Evolutionary conservation across 805 yeast species (phyloP).

Genomic region (Candida germanica): DNA sequence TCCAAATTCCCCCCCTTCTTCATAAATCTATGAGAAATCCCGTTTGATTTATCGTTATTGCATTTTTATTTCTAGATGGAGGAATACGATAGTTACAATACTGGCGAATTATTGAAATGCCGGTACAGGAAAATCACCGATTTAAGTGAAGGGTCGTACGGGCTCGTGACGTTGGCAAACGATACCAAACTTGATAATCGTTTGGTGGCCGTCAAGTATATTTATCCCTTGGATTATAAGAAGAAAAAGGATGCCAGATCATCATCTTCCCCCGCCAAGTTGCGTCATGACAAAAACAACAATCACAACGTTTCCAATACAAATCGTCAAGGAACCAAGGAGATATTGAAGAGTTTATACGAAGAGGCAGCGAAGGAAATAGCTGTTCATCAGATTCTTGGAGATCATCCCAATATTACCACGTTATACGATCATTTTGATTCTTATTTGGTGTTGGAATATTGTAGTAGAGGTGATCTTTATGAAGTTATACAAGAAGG

Average conservation of each 20-base stretch:
- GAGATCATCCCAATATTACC: conserved; percentile 46
- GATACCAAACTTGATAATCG: conserved; percentile 49
- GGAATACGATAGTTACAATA: conserved; percentile 36
- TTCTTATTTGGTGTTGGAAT: conserved; percentile 62
- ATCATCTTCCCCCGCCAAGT: conserved; percentile 36
- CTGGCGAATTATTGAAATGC: conserved; percentile 49
- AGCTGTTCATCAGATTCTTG: conserved; percentile 59
- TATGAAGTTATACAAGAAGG: conserved; percentile 72
- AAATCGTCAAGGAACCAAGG: conserved; percentile 12
- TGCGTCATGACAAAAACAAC: conserved; percentile 13
- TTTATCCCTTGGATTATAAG: conserved; percentile 54
- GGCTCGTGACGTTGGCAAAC: conserved; percentile 83
- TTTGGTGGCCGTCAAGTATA: conserved; percentile 82
- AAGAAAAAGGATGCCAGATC: conserved; percentile 22
- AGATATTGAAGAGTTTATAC: conserved; percentile 29
- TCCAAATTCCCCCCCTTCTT: no score
- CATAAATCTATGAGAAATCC: no score
- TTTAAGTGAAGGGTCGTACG: conserved; percentile 91
- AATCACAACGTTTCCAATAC: conserved; percentile 4
- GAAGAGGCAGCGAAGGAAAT: conserved; percentile 70
- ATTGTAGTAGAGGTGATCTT: conserved; percentile 83
- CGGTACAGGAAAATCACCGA: conserved; percentile 68
- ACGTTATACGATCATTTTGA: conserved; percentile 49
- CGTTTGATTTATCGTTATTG: no score
- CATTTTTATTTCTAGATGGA: conserved; percentile 24